Evolutionary conservation across 305 asterid genomes (phyloP), one percentile per base, ranked within the genome.

Genomic region (Solanum hybrid): DNA sequence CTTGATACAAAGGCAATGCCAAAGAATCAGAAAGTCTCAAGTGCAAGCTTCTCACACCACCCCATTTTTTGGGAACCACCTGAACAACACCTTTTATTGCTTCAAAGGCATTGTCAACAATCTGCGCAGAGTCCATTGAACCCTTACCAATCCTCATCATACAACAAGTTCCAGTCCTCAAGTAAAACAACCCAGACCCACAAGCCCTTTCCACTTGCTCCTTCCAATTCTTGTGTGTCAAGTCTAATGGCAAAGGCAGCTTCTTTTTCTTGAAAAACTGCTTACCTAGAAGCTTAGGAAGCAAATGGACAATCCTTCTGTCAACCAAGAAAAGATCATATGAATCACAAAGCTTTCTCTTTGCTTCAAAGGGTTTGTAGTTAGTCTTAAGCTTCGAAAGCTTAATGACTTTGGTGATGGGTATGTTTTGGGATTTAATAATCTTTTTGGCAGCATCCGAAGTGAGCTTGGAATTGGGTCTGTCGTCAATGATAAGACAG

Each of bases 221-320:
- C 90, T 93, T 95, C 95, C 96, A 90, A 90, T 94, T 95, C 92
- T 93, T 95, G 87, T 93, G 94, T 6, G 93, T 81, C 93, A 97
- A 88, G 81, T 97, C 99, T 27, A 97, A 94, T 3, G 95, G 95
- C 37, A 96, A 88, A 33, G 99, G 99, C 89, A 97, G 88, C 93
- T 97, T 97, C 96, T 94, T 97, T 68, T 95, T 96, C 95, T 92
- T 94, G 91, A 95, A 97, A 88, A 97, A 95, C 87, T 91, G 92
- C 91, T 94, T 96, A 4, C 98, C 99, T 26, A 96, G 15, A 91
- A 97, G 91, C 95, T 94, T 97, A 15, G 99, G 99, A 91, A 97
- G 91, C 93, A 97, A 91, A 89, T 94, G 98, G 39, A 95, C 96
- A 61, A 95, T 89, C 95, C 97, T 92, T 57, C 93, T 97, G 61